Base-by-base conservation (phyloP, 108 stramenopile species). In the Nitzschia sp. region DNA sequence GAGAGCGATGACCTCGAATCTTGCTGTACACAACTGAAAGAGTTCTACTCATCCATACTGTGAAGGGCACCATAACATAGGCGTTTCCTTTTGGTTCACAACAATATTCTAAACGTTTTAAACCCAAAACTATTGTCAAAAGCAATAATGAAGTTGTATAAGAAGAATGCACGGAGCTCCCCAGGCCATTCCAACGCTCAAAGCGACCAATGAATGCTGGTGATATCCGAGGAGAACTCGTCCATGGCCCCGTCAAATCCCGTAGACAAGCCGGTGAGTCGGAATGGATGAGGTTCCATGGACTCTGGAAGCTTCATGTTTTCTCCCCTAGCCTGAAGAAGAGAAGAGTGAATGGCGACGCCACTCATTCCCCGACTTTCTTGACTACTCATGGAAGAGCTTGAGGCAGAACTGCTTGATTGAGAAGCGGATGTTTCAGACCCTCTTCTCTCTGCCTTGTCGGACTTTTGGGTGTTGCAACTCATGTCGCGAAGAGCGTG, bases 401-500 rank as follows among this genome's bases (percentile, higher is more conserved):
- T 48, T 48, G 46, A 17, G 46, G 46, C 6, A 3, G 46, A 48
- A 2, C n/a, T 17, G 46, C 5, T 48, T 1, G 29, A 34, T 34
- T 34, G 29, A 1, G 29, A 34, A 5, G 29, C 29, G 5, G 29
- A 34, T 17, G 46, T 48, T 3, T 48, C 46, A 15, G 46, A 48
- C 17, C 46, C 46, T 17, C 46, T 15, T 17, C 46, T 15, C 46
- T 48, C 46, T 5, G 46, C 3, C 46, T 48, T 48, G 46, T 17
- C n/a, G 17, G 46, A 48, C 17, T 48, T 48, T 17, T 48, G 46
- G 46, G 14, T 48, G 46, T 48, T 51, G 46, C 46, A 48, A 48
- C 46, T 48, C 57, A 59, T 46, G 48, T 72, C 78, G 11, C 78
- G 65, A 19, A 79, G 53, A 14, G 72, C 78, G 29, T 79, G 78